Percentiles rank a stretch among this genome's conserved stretches.
These are phyloP conservation scores for Suillus lakei DNA, from an alignment of 768 basidiomycete genomes.

Conservation along the genomic window DNA sequence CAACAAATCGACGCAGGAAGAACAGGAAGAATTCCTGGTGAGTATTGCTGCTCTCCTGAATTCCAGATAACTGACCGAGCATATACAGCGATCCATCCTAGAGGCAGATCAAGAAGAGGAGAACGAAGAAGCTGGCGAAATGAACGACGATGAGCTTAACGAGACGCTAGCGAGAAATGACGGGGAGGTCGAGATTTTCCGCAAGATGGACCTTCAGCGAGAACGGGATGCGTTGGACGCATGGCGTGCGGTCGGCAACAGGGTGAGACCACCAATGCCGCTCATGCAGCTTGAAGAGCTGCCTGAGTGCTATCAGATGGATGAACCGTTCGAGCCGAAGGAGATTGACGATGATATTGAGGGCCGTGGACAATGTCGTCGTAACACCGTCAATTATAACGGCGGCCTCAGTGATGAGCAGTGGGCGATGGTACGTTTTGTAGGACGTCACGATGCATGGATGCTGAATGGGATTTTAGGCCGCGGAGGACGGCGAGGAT, in stretches of 20 bases:
- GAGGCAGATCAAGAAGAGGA: constrained; percentile 91
- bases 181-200: constrained; percentile 76
- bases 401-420: constrained; percentile 95
- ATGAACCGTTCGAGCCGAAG: constrained; percentile 79
- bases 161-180: constrained; percentile 88
- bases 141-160: constrained; percentile 95
- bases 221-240: constrained; percentile 63
- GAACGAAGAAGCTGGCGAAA: constrained; percentile 88
- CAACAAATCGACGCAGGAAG: constrained; percentile 97
- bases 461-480: constrained; percentile 41
- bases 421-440: constrained; percentile 74
- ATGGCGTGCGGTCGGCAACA: constrained; percentile 78
- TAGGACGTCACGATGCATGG: not conserved
- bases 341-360: constrained; percentile 55
- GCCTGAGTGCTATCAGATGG: constrained; percentile 88
- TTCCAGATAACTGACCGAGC: constrained; percentile 14
- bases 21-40: constrained; percentile 94
- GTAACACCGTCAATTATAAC: constrained; percentile 88
- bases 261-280: constrained; percentile 74
- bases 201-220: constrained; percentile 81
- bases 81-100: constrained; percentile 78
- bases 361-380: constrained; percentile 84
- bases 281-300: constrained; percentile 90
- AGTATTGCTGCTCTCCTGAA: constrained; percentile 30
- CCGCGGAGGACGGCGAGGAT: constrained; percentile 83